Percentiles rank a stretch among this genome's conserved stretches.
These are phyloP conservation scores for Phaseolus lunatus DNA, from an alignment of 306 rosid species.

Conservation along the genomic window DNA sequence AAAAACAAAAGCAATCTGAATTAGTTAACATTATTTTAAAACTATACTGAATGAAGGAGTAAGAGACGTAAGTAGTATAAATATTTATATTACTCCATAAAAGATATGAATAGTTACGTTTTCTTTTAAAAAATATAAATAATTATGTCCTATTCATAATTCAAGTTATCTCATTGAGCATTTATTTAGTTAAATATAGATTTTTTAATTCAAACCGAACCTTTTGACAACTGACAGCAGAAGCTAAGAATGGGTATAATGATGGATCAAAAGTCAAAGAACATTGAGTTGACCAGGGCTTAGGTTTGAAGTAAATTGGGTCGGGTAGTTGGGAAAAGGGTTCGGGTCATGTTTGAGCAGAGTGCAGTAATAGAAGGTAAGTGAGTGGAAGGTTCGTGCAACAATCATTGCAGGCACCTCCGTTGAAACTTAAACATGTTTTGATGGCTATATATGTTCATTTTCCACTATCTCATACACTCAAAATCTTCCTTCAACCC, in stretches of 20 bases:
- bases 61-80: neutral
- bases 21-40: no score
- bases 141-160: no score
- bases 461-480: conserved; percentile 43
- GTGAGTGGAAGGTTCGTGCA: conserved; percentile 46
- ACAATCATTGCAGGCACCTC: conserved; percentile 11
- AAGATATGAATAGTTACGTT: no score
- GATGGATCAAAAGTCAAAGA: neutral
- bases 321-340: neutral
- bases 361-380: neutral
- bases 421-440: neutral
- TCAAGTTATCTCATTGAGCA: no score
- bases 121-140: no score
- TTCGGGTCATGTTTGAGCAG: no score
- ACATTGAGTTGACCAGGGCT: neutral
- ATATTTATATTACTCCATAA: neutral
- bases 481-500: conserved; percentile 15
- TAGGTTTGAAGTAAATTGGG: neutral
- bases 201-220: no score
- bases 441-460: neutral
- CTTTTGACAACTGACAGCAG: neutral
- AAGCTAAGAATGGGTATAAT: neutral
- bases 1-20: neutral
- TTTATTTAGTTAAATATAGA: no score
- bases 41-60: neutral